These are phyloP conservation scores for Curvularia lunata DNA, from an alignment of 2,329 filamentous ascomycete species.

Conservation along the genomic window DNA sequence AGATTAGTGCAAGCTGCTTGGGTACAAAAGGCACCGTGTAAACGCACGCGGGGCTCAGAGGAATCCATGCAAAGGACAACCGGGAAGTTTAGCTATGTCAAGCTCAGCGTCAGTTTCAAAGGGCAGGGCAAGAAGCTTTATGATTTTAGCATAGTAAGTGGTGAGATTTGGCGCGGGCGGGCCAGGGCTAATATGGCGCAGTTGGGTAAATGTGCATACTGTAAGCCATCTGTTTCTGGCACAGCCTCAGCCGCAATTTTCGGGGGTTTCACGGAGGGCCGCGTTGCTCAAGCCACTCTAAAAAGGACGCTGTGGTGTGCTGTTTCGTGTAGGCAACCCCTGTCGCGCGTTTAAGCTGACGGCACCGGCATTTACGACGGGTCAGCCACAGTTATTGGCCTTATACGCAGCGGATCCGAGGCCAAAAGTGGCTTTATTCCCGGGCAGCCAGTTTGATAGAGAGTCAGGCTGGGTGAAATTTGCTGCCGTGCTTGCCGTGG, in stretches of 20 bases:
- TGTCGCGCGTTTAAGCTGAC: background rate
- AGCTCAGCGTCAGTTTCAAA: background rate
- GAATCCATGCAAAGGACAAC: background rate
- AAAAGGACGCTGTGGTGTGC: background rate
- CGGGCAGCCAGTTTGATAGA: background rate
- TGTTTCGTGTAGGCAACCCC: background rate
- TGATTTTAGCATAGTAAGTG: constrained; percentile 2
- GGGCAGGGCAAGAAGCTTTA: constrained; percentile 4
- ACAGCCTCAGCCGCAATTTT: constrained; percentile 6
- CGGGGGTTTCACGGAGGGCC: constrained; percentile 4
- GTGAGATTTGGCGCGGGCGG: background rate
- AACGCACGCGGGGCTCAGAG: background rate
- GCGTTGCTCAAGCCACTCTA: background rate
- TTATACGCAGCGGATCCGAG: background rate
- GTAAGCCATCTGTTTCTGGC: constrained; percentile 13
- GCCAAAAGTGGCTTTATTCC: background rate
- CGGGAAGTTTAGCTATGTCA: background rate
- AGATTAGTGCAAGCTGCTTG: background rate
- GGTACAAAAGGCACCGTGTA: background rate
- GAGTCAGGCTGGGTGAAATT: background rate
- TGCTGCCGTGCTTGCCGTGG: background rate
- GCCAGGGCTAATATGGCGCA: background rate
- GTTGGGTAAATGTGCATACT: constrained; percentile 3
- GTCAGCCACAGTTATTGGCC: constrained; percentile 1
- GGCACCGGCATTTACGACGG: background rate